A percentile compares a stretch with the other conserved stretches of the same genome.
phyloP scores from a whole-genome alignment of 768 basidiomycete species.

The Sistotremastrum niveocremeum region DNA sequence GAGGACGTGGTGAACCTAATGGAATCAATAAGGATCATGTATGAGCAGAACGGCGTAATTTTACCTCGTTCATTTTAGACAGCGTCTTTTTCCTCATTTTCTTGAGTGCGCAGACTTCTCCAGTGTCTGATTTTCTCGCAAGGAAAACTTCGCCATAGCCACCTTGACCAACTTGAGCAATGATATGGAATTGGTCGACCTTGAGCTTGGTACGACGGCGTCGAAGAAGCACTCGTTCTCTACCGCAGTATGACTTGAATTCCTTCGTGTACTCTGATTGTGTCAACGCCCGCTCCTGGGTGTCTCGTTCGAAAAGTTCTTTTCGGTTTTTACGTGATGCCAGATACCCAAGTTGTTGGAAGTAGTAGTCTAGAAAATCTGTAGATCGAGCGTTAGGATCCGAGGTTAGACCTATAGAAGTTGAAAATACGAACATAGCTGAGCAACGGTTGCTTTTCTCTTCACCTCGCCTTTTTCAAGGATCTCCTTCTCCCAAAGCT shows the following conservation, averaged over 20 bases:
- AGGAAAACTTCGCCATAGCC: constrained; percentile 98
- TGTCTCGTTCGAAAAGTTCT: constrained; percentile 71
- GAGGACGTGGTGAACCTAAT: constrained; percentile 91
- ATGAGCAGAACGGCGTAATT: constrained; percentile 7
- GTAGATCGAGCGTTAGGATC: constrained; percentile 5
- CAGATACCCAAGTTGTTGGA: constrained; percentile 85
- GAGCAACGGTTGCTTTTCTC: constrained; percentile 93
- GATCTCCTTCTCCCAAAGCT: constrained; percentile 76
- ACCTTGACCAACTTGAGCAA: constrained; percentile 97
- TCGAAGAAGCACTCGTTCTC: constrained; percentile 86
- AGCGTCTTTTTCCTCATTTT: constrained; percentile 93
- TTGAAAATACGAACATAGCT: constrained; percentile 60
- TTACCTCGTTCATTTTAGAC: constrained; percentile 96
- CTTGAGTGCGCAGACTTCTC: constrained; percentile 94
- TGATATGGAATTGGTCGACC: constrained; percentile 94
- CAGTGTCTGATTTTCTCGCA: constrained; percentile 88
- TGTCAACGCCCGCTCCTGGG: constrained; percentile 46
- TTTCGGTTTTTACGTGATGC: constrained; percentile 77
- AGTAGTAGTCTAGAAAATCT: constrained; percentile 99
- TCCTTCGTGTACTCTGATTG: constrained; percentile 53
- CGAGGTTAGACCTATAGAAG: constrained; percentile 1
- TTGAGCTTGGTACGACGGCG: constrained; percentile 85
- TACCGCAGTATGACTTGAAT: constrained; percentile 84
- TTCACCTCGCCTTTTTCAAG: constrained; percentile 78
- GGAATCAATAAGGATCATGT: constrained; percentile 1